Evolutionary conservation across 352 stramenopile species (phyloP).

Genomic region (Globisporangium nunn): DNA sequence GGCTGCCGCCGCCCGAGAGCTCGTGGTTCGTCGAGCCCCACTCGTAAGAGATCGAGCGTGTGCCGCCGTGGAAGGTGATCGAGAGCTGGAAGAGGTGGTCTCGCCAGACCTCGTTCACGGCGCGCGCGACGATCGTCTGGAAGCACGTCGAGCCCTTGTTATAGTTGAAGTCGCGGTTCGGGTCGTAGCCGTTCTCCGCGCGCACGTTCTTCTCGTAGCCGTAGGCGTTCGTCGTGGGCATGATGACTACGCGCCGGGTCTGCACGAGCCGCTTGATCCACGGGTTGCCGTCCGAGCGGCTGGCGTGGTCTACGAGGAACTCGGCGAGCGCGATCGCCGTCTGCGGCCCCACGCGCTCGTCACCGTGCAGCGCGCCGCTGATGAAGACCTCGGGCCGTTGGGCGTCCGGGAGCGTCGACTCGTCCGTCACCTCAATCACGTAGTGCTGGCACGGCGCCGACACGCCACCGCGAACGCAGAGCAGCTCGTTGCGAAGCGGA

Average conservation of each 20-base stretch:
- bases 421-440: slow-evolving; percentile 82
- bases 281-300: slow-evolving; percentile 28
- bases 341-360: slow-evolving; percentile 91
- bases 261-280: slow-evolving; percentile 75
- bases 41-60: slow-evolving; percentile 93
- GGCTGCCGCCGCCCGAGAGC: slow-evolving; percentile 28
- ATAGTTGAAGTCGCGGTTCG: slow-evolving; percentile 97
- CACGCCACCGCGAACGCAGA: slow-evolving; percentile 33
- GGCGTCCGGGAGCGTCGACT: slow-evolving; percentile 45
- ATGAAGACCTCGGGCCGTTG: slow-evolving; percentile 91
- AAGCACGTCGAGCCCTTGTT: slow-evolving; percentile 84
- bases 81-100: slow-evolving; percentile 94
- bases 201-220: slow-evolving; percentile 84
- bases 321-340: slow-evolving; percentile 66
- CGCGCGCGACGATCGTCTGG: slow-evolving; percentile 89
- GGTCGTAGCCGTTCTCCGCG: slow-evolving; percentile 84
- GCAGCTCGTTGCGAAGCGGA: slow-evolving; percentile 36
- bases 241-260: slow-evolving; percentile 64
- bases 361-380: slow-evolving; percentile 91
- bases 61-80: slow-evolving; percentile 96
- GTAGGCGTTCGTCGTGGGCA: slow-evolving; percentile 91
- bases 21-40: slow-evolving; percentile 90
- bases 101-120: slow-evolving; percentile 93
- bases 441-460: slow-evolving; percentile 62
- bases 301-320: slow-evolving; percentile 53